Percentiles rank a stretch among this genome's conserved stretches.
These are phyloP conservation scores for Penicillium janthinellum DNA, from an alignment of 2,329 filamentous ascomycete genomes.

Conservation along the genomic window DNA sequence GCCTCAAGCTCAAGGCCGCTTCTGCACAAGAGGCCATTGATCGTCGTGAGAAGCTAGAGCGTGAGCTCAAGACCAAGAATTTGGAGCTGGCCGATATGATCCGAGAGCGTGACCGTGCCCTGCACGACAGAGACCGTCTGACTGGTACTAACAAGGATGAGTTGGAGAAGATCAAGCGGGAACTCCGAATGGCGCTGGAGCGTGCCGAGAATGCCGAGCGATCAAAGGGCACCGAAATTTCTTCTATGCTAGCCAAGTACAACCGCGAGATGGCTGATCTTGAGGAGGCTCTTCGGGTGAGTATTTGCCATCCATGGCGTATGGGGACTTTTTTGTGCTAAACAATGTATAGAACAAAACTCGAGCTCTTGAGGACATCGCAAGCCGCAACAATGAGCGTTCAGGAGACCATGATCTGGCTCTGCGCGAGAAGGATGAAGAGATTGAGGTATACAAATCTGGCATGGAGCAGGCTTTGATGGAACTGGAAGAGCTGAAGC, in stretches of 20 bases:
- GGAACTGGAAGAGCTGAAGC: slow-evolving; percentile 82
- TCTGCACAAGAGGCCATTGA: slow-evolving; percentile 98
- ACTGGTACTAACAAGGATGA: slow-evolving; percentile 88
- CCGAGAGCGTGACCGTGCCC: slow-evolving; percentile 85
- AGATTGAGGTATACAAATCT: slow-evolving; percentile 96
- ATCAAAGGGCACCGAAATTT: slow-evolving; percentile 92
- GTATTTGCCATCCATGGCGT: slow-evolving; percentile 12
- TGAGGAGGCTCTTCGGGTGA: slow-evolving; percentile 76
- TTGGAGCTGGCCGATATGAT: slow-evolving; percentile 99
- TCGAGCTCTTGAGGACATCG: slow-evolving; percentile 79
- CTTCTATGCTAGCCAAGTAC: slow-evolving; percentile 90
- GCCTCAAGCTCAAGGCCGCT: slow-evolving; percentile 91
- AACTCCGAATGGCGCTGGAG: slow-evolving; percentile 88
- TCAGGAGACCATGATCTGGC: slow-evolving; percentile 82
- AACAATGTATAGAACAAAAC: slow-evolving; percentile 71
- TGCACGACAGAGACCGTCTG: slow-evolving; percentile 90
- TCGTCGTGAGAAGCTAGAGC: slow-evolving; percentile 87
- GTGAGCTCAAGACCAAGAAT: slow-evolving; percentile 99
- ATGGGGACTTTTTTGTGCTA: slow-evolving; percentile 6
- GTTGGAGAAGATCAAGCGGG: slow-evolving; percentile 88
- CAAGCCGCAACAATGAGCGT: slow-evolving; percentile 75
- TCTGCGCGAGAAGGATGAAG: slow-evolving; percentile 92
- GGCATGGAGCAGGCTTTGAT: slow-evolving; percentile 96
- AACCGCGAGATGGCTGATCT: slow-evolving; percentile 97
- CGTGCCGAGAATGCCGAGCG: slow-evolving; percentile 89